Conservation (phyloP, 1,139 yeast genomes). For the Debaryomyces coudertii region DNA sequence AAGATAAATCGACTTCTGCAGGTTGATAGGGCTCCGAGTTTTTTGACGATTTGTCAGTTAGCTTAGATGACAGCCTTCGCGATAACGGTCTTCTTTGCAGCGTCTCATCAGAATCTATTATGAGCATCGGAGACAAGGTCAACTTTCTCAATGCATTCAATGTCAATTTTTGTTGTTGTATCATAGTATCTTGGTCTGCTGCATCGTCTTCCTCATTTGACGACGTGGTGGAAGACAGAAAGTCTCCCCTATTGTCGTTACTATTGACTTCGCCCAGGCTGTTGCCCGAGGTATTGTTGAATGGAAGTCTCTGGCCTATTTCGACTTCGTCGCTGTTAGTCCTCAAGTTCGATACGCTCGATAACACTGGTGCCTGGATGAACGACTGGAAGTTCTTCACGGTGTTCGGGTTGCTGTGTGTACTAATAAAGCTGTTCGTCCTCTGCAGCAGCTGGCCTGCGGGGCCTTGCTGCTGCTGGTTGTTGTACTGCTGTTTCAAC, state of each 20-base stretch:
- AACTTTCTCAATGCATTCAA: conserved; percentile 50
- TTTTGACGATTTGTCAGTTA: conserved; percentile 13
- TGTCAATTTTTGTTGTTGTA: conserved; percentile 48
- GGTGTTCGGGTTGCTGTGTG: conserved; percentile 18
- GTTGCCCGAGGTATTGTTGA: conserved; percentile 26
- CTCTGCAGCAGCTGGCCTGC: conserved; percentile 18
- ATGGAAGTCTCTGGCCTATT: conserved; percentile 50
- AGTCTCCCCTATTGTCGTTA: conserved; percentile 9
- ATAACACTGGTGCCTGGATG: conserved; percentile 52
- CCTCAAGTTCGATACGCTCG: conserved; percentile 40
- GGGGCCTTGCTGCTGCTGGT: conserved; percentile 10
- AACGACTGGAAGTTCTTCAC: conserved; percentile 49
- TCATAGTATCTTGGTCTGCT: conserved; percentile 40
- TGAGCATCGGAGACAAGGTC: conserved; percentile 48
- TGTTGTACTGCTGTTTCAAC: conserved; percentile 34
- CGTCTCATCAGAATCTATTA: conserved; percentile 20
- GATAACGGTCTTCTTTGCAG: conserved; percentile 14
- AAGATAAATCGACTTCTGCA: conserved; percentile 55
- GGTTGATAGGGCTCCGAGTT: conserved; percentile 49
- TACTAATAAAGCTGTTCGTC: conserved; percentile 28
- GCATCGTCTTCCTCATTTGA: conserved; percentile 19
- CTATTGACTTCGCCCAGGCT: conserved; percentile 6
- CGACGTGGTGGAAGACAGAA: conserved; percentile 3
- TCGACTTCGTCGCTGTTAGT: conserved; percentile 32
- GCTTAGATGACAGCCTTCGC: conserved; percentile 18